Percentiles rank a stretch among this genome's conserved stretches.
Evolutionary conservation across 148 eudicot species (phyloP).

Genomic region (Silene conica): DNA sequence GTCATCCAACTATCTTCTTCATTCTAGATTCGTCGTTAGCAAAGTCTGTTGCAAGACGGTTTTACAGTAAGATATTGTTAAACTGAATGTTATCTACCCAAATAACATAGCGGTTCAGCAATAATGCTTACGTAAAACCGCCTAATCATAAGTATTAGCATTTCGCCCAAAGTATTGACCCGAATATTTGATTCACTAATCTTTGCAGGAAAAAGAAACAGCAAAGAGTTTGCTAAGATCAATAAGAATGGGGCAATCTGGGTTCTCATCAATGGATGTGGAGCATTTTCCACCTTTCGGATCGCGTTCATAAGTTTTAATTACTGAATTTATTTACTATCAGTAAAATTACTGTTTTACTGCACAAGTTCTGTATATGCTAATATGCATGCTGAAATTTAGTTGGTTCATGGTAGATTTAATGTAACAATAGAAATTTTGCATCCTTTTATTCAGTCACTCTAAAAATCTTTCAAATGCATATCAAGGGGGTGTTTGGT

Average conservation of each 20-base stretch:
- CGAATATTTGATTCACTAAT: background rate
- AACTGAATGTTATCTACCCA: background rate
- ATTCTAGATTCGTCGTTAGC: background rate
- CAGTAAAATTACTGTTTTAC: slow-evolving; percentile 7
- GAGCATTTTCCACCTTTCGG: slow-evolving; percentile 57
- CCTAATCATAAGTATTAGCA: background rate
- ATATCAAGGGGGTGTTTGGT: no score
- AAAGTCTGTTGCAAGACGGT: no score
- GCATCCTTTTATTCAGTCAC: slow-evolving; percentile 7
- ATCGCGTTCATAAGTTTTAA: slow-evolving; percentile 21
- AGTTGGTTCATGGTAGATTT: slow-evolving; percentile 7
- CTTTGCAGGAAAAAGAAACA: slow-evolving; percentile 86
- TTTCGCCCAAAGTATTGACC: background rate
- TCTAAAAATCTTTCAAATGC: no score
- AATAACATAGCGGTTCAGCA: background rate
- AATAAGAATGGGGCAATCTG: slow-evolving; percentile 60
- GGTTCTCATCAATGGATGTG: slow-evolving; percentile 50
- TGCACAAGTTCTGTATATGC: slow-evolving; percentile 17
- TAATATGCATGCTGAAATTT: slow-evolving; percentile 15
- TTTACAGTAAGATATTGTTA: no score
- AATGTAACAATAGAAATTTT: slow-evolving; percentile 12
- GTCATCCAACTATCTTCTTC: slow-evolving; percentile 21
- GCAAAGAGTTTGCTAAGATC: slow-evolving; percentile 86
- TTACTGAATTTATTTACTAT: background rate
- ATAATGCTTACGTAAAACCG: background rate